A percentile compares a stretch with the other conserved stretches of the same genome.
Evolutionary conservation across 257 asterid species (phyloP).

Genomic region (Rehmannia glutinosa): DNA sequence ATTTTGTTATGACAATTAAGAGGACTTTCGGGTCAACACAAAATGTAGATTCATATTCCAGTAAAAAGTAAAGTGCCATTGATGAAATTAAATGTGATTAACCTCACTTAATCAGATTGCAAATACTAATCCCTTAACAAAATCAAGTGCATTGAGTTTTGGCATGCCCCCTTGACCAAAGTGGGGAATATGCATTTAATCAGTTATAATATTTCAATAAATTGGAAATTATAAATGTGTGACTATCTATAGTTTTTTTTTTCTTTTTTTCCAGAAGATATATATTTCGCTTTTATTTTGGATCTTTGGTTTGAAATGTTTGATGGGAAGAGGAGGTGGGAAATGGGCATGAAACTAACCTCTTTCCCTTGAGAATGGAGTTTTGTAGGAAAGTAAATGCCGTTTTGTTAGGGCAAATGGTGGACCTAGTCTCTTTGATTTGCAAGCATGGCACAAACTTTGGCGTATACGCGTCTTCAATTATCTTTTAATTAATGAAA

Average conservation of each 20-base stretch:
- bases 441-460: not conserved
- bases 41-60: not conserved
- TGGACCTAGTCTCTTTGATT: constrained; percentile 31
- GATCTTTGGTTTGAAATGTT: constrained; percentile 33
- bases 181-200: constrained; percentile 15
- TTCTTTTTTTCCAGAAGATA: not conserved
- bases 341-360: constrained; percentile 12
- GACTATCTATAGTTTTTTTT: not conserved
- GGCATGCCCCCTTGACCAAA: constrained; percentile 22
- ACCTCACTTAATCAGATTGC: constrained; percentile 12
- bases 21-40: not conserved
- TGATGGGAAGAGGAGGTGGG: constrained; percentile 12
- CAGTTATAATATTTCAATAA: not conserved
- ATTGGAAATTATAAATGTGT: not conserved
- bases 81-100: constrained; percentile 21
- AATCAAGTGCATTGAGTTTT: constrained; percentile 22
- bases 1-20: not conserved
- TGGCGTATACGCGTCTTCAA: constrained; percentile 10
- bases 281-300: constrained; percentile 29
- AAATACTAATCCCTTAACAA: not conserved
- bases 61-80: not conserved
- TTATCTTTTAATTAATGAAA: not conserved
- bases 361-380: constrained; percentile 35
- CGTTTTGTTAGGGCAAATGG: constrained; percentile 50
- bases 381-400: constrained; percentile 35